These are phyloP conservation scores for Ilyonectria mors-panacis DNA, from an alignment of 2,329 filamentous ascomycete genomes.

Conservation along the genomic window DNA sequence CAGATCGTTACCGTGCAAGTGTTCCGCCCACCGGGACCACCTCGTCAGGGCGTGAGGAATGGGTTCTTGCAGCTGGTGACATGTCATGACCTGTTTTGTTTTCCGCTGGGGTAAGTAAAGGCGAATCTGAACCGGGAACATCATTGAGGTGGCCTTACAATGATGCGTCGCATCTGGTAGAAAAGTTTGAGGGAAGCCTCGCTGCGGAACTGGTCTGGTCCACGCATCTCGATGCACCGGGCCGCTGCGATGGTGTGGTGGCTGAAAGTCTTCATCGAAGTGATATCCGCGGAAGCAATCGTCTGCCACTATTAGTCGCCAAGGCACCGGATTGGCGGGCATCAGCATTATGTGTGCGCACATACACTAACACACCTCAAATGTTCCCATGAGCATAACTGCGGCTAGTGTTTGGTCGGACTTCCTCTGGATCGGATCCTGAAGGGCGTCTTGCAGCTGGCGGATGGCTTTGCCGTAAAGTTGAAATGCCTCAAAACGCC, in stretches of 20 bases:
- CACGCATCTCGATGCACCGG: constrained; percentile 40
- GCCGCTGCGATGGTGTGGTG: constrained; percentile 42
- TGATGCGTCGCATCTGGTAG: constrained; percentile 38
- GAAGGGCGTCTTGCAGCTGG: constrained; percentile 27
- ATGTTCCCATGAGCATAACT: constrained; percentile 41
- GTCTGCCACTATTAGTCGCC: constrained; percentile 24
- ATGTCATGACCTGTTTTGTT: constrained; percentile 36
- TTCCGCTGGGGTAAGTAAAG: neutral
- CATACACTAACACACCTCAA: constrained; percentile 31
- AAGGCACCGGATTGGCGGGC: neutral
- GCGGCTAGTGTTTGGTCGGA: constrained; percentile 40
- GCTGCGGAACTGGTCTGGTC: constrained; percentile 36
- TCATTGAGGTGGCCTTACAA: constrained; percentile 22
- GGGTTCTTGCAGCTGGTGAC: constrained; percentile 43
- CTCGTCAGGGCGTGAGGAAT: constrained; percentile 36
- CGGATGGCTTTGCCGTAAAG: constrained; percentile 37
- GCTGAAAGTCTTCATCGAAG: constrained; percentile 39
- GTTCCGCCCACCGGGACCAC: constrained; percentile 39
- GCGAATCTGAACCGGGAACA: neutral
- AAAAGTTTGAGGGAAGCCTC: constrained; percentile 33
- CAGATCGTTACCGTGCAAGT: constrained; percentile 1
- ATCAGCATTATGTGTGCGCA: neutral
- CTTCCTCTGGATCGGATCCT: constrained; percentile 27
- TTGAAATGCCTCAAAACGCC: constrained; percentile 36
- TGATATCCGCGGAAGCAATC: constrained; percentile 33